Percentiles rank a stretch among this genome's conserved stretches.
These are phyloP conservation scores for Mycogone perniciosa DNA, from an alignment of 2,329 filamentous ascomycete species.

Conservation along the genomic window DNA sequence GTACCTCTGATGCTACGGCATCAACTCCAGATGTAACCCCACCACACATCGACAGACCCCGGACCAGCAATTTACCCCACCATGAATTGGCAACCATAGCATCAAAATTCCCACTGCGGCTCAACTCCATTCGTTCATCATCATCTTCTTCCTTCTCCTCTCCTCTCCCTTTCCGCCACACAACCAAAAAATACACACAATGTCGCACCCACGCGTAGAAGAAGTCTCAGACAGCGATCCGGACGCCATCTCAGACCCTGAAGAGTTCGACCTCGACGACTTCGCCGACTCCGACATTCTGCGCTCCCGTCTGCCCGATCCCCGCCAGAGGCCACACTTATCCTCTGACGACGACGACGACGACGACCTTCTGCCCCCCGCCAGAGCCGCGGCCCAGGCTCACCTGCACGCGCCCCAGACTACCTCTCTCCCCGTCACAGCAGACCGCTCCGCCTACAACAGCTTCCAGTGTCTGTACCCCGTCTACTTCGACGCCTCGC, in stretches of 20 bases:
- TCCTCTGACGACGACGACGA: conserved; percentile 2
- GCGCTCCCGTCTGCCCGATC: conserved; percentile 32
- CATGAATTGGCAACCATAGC: not conserved
- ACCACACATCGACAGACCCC: too few species aligned
- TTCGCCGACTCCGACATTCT: conserved; percentile 53
- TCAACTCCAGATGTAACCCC: too few species aligned
- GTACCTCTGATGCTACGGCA: too few species aligned
- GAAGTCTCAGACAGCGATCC: conserved; percentile 80
- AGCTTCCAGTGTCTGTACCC: conserved; percentile 88
- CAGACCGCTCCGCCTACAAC: conserved; percentile 56
- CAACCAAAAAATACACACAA: conserved; percentile 30
- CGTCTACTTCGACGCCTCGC: conserved; percentile 81
- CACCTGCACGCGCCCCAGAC: conserved; percentile 19
- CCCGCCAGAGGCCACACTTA: conserved; percentile 23
- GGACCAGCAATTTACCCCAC: not conserved
- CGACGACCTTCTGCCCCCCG: conserved; percentile 20
- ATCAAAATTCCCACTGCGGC: not conserved
- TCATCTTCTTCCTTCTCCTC: not conserved
- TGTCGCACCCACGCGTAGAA: conserved; percentile 87
- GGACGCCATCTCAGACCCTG: conserved; percentile 64
- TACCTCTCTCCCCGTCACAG: conserved; percentile 26
- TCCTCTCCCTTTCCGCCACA: not conserved
- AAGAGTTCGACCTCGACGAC: conserved; percentile 74
- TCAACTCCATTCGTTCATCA: not conserved
- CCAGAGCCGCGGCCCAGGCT: conserved; percentile 17